A percentile compares a stretch with the other conserved stretches of the same genome.
Conservation (phyloP, 83 land plant genomes). For the Thuja plicata region DNA sequence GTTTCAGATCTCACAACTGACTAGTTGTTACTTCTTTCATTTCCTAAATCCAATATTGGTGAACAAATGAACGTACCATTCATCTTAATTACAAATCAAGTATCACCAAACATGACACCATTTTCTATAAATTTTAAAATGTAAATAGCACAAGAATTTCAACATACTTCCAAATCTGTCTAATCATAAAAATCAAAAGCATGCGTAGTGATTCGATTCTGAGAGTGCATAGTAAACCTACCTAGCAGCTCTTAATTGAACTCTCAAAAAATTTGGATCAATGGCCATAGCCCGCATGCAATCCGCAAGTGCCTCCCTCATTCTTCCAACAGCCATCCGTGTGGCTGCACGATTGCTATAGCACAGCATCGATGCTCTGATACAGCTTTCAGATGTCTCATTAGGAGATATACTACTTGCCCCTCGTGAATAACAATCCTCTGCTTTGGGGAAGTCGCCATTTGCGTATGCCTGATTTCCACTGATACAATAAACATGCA, state of each 20-base stretch:
- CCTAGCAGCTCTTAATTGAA: slow-evolving; percentile 83
- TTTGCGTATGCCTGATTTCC: slow-evolving; percentile 95
- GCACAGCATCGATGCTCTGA: slow-evolving; percentile 85
- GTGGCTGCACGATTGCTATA: slow-evolving; percentile 97
- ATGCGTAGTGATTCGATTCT: neutral
- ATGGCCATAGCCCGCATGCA: slow-evolving; percentile 82
- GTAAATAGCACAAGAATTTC: neutral
- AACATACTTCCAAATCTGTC: neutral
- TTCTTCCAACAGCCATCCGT: slow-evolving; percentile 85
- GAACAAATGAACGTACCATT: too few relatives aligned
- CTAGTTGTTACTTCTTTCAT: too few relatives aligned
- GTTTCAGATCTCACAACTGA: too few relatives aligned
- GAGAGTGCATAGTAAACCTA: slow-evolving; percentile 18
- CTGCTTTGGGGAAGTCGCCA: slow-evolving; percentile 81
- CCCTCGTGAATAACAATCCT: slow-evolving; percentile 91
- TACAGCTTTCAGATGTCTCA: slow-evolving; percentile 70
- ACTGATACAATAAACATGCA: slow-evolving; percentile 29
- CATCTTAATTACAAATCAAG: neutral
- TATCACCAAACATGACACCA: neutral
- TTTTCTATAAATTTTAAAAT: neutral
- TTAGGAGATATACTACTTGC: slow-evolving; percentile 65
- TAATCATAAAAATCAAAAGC: neutral
- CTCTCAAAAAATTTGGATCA: slow-evolving; percentile 78
- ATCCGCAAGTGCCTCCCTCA: slow-evolving; percentile 86
- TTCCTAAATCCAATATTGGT: too few relatives aligned